Evolutionary conservation across 208 protist genomes (phyloP), one percentile per base, ranked within the genome.

Genomic region (Leishmania gerbilli): DNA sequence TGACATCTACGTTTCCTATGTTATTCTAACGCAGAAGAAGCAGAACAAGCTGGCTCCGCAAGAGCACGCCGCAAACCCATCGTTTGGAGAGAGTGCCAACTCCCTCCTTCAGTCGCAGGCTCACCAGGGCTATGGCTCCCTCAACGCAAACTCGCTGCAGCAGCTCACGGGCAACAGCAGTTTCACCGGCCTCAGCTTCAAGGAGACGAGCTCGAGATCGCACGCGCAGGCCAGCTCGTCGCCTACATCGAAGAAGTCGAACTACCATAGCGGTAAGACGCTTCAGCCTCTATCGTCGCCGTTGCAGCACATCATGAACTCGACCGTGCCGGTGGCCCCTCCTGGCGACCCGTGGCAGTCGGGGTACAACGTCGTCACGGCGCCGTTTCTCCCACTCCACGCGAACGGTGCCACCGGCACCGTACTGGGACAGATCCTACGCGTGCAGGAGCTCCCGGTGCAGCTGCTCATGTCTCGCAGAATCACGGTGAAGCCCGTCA

Each of bases 121-220:
- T 0, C 85, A 87, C 77, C 85, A 95, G 55, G 93, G 93, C n/a
- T 96, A 96, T 80, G 93, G 93, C 71, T 93, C 91, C 19, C 83
- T 96, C 45, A 96, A 95, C 86, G 93, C 93, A 0, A 92, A 96
- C 81, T 95, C 93, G 11, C 86, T 96, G 17, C 87, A 95, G 17
- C 91, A 93, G 72, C 71, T 90, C 62, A 91, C 90, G 47, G 84
- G 78, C 19, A 89, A 88, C 76, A 83, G 84, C 19, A 95, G 90
- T 65, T 86, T 89, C 69, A 89, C 84, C 0, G 84, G 64, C 74
- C 87, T 81, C 68, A 89, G 84, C 71, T 67, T 89, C 34, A 87
- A 80, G 81, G 76, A 79, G 42, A 62, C 78, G 0, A 24, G 19
- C 19, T 51, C 58, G 21, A 40, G 27, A 53, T 31, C 51, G 51